A percentile compares a stretch with the other conserved stretches of the same genome.
Conservation (phyloP, 768 basidiomycete species). For the Leccinellum rugosiceps region DNA sequence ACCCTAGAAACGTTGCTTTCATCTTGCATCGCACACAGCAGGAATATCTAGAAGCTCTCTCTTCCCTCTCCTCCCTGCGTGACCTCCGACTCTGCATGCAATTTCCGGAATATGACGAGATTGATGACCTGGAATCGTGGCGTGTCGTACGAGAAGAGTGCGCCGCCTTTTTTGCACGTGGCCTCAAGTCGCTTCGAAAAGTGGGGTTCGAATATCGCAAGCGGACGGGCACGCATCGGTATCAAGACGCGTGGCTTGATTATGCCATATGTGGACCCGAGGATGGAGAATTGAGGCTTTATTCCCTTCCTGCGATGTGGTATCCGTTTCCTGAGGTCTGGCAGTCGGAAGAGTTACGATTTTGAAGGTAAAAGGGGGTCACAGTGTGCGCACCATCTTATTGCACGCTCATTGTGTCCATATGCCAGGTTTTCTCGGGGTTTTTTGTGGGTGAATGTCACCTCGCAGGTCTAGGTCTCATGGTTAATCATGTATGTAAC, state of each 20-base stretch:
- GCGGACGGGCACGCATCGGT: constrained; percentile 34
- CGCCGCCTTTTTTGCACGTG: constrained; percentile 29
- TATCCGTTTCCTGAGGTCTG: constrained; percentile 36
- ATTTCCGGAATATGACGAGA: constrained; percentile 34
- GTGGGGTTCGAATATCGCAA: constrained; percentile 37
- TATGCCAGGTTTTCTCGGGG: constrained; percentile 1
- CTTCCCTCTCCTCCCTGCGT: constrained; percentile 25
- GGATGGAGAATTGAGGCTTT: constrained; percentile 20
- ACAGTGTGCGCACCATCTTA: not conserved
- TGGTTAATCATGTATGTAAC: constrained; percentile 15
- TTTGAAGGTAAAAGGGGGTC: constrained; percentile 12
- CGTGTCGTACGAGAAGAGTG: constrained; percentile 26
- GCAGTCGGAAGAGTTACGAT: constrained; percentile 23
- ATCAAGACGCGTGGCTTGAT: constrained; percentile 37
- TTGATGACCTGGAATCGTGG: constrained; percentile 33
- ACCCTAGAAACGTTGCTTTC: constrained; percentile 29
- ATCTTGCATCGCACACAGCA: constrained; percentile 29
- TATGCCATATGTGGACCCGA: constrained; percentile 25
- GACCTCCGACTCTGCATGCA: constrained; percentile 35
- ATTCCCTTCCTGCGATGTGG: constrained; percentile 28
- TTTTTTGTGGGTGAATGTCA: constrained; percentile 7
- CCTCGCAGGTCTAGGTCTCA: constrained; percentile 17
- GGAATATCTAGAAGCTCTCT: constrained; percentile 34
- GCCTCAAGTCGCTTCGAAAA: constrained; percentile 30
- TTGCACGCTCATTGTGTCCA: not conserved